Conservation (phyloP, 2,329 filamentous ascomycete genomes). For the Trichoderma sp. region DNA sequence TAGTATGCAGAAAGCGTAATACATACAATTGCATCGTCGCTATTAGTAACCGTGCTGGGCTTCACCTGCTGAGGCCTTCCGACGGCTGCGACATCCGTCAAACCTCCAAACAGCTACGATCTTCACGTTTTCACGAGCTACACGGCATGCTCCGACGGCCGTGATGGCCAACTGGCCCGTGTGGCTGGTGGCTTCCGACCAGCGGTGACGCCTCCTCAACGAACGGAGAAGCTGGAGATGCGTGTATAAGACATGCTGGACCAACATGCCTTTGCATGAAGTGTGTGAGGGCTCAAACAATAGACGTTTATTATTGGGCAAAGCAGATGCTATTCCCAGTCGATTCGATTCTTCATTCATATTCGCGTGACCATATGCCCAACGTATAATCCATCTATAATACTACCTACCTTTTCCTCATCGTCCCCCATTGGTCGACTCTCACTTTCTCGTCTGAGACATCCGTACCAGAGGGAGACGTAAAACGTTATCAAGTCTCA, state of each 20-base stretch:
- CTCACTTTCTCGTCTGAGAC: background rate
- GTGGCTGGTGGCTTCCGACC: background rate
- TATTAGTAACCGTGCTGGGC: background rate
- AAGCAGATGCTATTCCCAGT: background rate
- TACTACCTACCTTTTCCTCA: background rate
- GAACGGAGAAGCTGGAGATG: background rate
- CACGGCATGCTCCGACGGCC: slow-evolving; percentile 1
- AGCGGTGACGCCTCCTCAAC: background rate
- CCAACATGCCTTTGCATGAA: background rate
- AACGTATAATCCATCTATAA: background rate
- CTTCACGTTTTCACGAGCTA: background rate
- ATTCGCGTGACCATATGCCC: background rate
- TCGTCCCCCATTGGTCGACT: background rate
- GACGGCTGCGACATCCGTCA: slow-evolving; percentile 7
- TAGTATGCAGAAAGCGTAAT: background rate
- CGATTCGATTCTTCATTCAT: background rate
- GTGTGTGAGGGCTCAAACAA: background rate
- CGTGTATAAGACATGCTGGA: background rate
- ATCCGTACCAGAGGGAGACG: background rate
- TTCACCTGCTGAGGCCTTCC: background rate
- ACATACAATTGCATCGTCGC: background rate
- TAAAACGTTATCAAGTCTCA: background rate
- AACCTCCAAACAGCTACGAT: background rate
- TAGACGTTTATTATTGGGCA: background rate
- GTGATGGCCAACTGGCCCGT: background rate